Base-by-base conservation (phyloP, 805 yeast genomes). In the Priceomyces carsonii region DNA sequence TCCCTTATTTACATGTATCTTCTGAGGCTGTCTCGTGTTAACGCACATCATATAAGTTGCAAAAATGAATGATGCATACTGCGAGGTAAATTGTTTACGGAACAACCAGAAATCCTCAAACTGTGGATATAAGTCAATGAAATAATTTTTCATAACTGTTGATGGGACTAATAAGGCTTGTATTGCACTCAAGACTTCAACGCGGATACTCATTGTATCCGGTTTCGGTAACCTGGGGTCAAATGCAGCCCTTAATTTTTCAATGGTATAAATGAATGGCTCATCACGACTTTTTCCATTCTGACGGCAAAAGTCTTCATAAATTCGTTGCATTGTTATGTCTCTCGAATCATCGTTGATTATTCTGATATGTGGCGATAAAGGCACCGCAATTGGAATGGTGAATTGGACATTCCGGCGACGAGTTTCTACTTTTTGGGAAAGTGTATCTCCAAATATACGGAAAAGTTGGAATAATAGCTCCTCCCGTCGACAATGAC, bases 61-160 rank as follows among this genome's bases (percentile, higher is more conserved):
- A 60, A 91, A 91, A 28, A 88, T 80, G 50, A 93, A 85, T 0
- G 95, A 81, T 4, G 97, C 97, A 62, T 91, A 93, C 60, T 90
- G 96, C 18, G 95, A 82, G 4, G 96, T 80, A 55, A 93, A 95
- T 54, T 90, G 96, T 51, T 89, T 88, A 44, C 98, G 77, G 80
- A 95, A 93, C 34, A 91, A 64, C 99, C 99, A 93, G 71, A 91
- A 93, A 52, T 91, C 97, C 59, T 85, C 96, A 57, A 83, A 95
- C 39, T 80, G 75, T 8, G 82, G 73, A 59, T 81, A 93, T 26
- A 80, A 65, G 5, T 70, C 72, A 37, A 82, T 58, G 54, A 89
- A 93, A 57, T 85, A 84, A 45, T 85, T 85, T 52, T 80, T 80
- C 69, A 91, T 69, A 21, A 91, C 83, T 4, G 86, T 82, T 16